Evolutionary conservation across 2,329 filamentous ascomycete species (phyloP), one percentile per base, ranked within the genome.

Genomic region (Cercospora sp.): DNA sequence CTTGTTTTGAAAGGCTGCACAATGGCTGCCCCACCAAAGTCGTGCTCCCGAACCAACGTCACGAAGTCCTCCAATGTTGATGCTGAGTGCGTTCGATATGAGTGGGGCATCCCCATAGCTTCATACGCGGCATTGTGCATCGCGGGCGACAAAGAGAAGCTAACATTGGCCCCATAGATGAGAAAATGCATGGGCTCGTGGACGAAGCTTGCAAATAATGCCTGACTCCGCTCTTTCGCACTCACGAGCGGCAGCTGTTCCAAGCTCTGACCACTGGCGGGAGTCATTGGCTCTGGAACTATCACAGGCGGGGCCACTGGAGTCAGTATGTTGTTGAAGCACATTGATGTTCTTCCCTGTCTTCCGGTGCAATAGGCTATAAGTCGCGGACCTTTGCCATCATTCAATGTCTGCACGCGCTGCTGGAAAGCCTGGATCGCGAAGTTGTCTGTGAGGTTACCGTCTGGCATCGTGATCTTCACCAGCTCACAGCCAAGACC

Each of bases 1-100:
- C 91, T 88, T 1, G 91, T 88, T 75, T 92, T 92, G 83, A 90
- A 93, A 0, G 91, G 91, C 32, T 91, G 84, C 26, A 89, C 89
- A 59, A 93, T 85, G 34, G 89, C 90, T 2, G 89, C 87, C 8
- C 91, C 91, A 4, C 90, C 91, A 76, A 93, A 93, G 40, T 87
- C 83, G 0, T 87, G 85, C 72, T 91, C 87, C 66, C 66, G 66
- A 5, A 73, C 70, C 3, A 73, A 63, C 86, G 85, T 28, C 90
- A 86, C 2, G 92, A 93, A 81, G 10, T 87, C 86, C 43, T 87
- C 85, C 10, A 93, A 77, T 0, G 87, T 87, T 18, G 84, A 80
- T 5, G 88, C 88, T 61, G 91, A 89, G 66, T 88, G 84, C 1
- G 88, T 87, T n/a, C 82, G 80, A 75, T 92, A 93, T 5, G 83